Percentiles rank a stretch among this genome's conserved stretches.
Conservation (phyloP, 495 filamentous ascomycete genomes). For the Penicillium manginii region DNA sequence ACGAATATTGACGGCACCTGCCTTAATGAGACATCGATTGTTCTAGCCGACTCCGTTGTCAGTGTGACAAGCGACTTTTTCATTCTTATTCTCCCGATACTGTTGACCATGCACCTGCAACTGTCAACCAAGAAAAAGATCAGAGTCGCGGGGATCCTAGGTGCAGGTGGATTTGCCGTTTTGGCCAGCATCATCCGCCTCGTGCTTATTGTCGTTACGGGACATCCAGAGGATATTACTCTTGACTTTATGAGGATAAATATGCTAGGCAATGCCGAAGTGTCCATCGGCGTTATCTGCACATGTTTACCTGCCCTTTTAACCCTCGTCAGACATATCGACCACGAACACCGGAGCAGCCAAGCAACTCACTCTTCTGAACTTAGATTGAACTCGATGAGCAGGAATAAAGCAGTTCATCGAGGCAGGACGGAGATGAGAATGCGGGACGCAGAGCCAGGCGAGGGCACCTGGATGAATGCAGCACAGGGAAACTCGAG, state of each 20-base stretch:
- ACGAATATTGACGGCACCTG: constrained; percentile 26
- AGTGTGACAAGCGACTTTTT: constrained; percentile 43
- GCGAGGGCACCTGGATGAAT: no score
- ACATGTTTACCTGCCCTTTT: no score
- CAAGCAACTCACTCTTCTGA: no score
- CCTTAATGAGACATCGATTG: constrained; percentile 38
- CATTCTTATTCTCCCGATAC: constrained; percentile 39
- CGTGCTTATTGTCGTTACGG: constrained; percentile 33
- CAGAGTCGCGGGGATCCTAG: constrained; percentile 35
- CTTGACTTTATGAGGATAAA: constrained; percentile 37
- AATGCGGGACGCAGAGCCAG: no score
- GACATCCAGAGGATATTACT: constrained; percentile 35
- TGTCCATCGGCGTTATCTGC: constrained; percentile 27
- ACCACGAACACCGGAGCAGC: no score
- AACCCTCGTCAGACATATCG: no score
- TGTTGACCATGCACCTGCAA: constrained; percentile 37
- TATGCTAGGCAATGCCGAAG: constrained; percentile 36
- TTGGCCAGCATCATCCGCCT: constrained; percentile 41
- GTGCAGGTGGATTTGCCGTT: constrained; percentile 42
- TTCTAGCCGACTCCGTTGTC: constrained; percentile 42
- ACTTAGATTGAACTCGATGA: no score
- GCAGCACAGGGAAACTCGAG: no score
- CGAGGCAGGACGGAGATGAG: no score
- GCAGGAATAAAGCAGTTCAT: no score
- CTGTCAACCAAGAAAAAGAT: constrained; percentile 38